These are phyloP conservation scores for Laguncularia racemosa DNA, from an alignment of 345 rosid species.

Conservation along the genomic window DNA sequence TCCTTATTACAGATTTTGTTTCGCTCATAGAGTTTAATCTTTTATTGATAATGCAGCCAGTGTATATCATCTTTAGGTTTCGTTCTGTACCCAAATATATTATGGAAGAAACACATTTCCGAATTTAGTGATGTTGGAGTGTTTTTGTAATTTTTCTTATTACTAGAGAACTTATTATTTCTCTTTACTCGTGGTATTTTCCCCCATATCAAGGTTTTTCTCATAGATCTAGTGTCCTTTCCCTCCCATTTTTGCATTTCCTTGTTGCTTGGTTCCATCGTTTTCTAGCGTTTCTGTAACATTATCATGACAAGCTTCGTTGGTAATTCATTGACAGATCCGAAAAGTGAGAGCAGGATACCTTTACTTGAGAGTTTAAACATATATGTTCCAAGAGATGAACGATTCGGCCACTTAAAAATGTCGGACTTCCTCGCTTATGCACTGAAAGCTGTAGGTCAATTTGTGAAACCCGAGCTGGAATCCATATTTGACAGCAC, in stretches of 20 bases:
- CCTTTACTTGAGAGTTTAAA: slow-evolving; percentile 21
- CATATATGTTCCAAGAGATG: slow-evolving; percentile 35
- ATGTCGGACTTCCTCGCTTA: slow-evolving; percentile 31
- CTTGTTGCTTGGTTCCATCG: not conserved
- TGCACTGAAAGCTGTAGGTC: slow-evolving; percentile 27
- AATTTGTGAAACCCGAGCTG: slow-evolving; percentile 25
- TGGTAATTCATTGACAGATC: slow-evolving; percentile 16
- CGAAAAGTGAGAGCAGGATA: slow-evolving; percentile 23
- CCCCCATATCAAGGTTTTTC: no score
- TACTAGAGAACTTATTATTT: no score
- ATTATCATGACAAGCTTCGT: not conserved
- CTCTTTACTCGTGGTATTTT: no score
- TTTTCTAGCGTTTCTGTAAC: not conserved
- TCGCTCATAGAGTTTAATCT: no score
- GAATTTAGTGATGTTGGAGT: no score
- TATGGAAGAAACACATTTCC: no score
- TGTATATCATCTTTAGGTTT: no score
- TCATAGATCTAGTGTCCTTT: no score
- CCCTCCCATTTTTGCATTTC: not conserved
- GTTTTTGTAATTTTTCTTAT: no score
- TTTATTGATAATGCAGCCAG: no score
- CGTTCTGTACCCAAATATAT: no score
- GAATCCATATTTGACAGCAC: slow-evolving; percentile 21
- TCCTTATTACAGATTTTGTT: no score
- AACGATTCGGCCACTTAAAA: slow-evolving; percentile 34